A percentile compares a stretch with the other conserved stretches of the same genome.
Evolutionary conservation across 768 basidiomycete genomes (phyloP).

Genomic region (Pulveroboletus ravenelii): DNA sequence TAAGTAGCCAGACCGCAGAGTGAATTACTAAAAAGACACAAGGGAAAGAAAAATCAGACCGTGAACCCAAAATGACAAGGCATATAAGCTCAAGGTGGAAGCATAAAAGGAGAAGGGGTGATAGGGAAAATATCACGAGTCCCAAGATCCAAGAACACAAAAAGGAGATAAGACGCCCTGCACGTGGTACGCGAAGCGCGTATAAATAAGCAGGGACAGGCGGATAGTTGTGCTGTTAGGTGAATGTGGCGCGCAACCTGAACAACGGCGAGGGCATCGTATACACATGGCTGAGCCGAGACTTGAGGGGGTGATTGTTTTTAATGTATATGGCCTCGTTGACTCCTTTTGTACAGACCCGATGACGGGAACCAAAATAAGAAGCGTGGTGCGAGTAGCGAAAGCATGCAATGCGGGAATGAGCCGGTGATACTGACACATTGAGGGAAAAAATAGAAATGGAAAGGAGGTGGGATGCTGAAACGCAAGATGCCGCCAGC

Average conservation of each 20-base stretch:
- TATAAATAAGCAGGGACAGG: constrained; percentile 32
- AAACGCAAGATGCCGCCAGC: constrained; percentile 26
- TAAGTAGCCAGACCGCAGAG: constrained; percentile 17
- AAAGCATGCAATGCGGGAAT: constrained; percentile 38
- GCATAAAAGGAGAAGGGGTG: constrained; percentile 12
- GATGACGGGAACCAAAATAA: constrained; percentile 29
- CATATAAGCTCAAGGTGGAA: constrained; percentile 15
- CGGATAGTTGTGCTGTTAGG: constrained; percentile 18
- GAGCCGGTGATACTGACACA: constrained; percentile 41
- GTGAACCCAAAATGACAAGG: constrained; percentile 18
- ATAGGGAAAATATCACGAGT: constrained; percentile 25
- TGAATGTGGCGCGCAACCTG: constrained; percentile 23
- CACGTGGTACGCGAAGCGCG: constrained; percentile 20
- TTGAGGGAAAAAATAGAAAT: constrained; percentile 30
- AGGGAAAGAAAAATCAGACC: constrained; percentile 19
- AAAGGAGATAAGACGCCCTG: constrained; percentile 26
- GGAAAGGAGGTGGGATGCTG: constrained; percentile 19
- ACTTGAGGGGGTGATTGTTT: constrained; percentile 21
- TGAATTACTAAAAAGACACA: constrained; percentile 29
- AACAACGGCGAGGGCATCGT: constrained; percentile 21
- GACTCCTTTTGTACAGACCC: constrained; percentile 37
- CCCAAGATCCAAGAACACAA: constrained; percentile 43
- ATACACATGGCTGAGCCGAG: constrained; percentile 33
- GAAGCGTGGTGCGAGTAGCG: constrained; percentile 36
- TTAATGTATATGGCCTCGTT: constrained; percentile 30